Base-by-base conservation (phyloP, 1,284 basidiomycete genomes). In the Malassezia japonica region DNA sequence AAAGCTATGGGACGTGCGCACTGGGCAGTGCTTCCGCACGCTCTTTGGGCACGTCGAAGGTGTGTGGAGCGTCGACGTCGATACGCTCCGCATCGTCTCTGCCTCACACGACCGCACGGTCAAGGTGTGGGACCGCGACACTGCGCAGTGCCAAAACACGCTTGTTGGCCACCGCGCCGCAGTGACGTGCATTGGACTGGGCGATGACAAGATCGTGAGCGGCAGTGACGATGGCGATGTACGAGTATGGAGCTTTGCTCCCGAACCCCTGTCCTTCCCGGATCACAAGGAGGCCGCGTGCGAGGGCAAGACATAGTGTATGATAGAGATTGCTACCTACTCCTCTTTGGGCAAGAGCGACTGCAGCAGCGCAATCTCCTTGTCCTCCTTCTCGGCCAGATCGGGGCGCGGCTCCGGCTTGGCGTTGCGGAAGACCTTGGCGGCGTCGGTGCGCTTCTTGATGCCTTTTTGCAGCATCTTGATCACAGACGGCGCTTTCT, bases 1-100 rank as follows among this genome's bases (percentile, higher is more conserved):
- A 76, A 90, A 89, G 74, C 70, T 92, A 15, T 99, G 94, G 94
- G 90, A 96, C 68, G 82, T 96, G 35, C 87, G 92, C 60, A 82
- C 82, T 1, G 88, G 85, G 23, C 82, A 84, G 61, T 81, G 84
- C 39, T 77, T 82, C 42, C 79, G 81, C 62, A 96, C 94, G 28
- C 79, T 94, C 51, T 99, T 99, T 72, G 94, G 92, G 0, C 90
- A 94, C 56, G 74, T 76, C 38, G 89, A 94, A 69, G 94, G 94
- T 48, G 89, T 99, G 7, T 99, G 92, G 92, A 82, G 83, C 12
- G 83, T 98, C 27, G 89, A 87, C 42, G 84, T 85, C 57, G 90
- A 99, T 75, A 87, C 88, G 68, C 78, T 96, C 63, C 80, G 94
- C 46, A 78, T 99, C 45, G 90, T 90, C 12, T 89, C 85, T 48